Evolutionary conservation across 148 eudicot genomes (phyloP).

Genomic region (Linanthus parryae): DNA sequence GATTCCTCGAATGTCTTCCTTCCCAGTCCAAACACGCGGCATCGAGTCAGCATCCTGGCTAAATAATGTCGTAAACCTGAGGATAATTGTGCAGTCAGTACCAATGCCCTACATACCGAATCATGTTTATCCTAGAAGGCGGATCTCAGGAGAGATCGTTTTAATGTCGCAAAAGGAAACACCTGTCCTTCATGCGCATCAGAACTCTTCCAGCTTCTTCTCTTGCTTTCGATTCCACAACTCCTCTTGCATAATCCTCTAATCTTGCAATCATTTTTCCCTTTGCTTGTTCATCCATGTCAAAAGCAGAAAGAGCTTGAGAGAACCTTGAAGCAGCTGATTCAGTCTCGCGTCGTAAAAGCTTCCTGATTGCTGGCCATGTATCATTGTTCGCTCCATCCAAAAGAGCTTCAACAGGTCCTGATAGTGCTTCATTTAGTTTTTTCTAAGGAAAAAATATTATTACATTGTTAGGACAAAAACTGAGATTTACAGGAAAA

Average conservation of each 20-base stretch:
- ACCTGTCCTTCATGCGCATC: conserved; percentile 91
- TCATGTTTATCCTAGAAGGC: background rate
- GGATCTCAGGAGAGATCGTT: no score
- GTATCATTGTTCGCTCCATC: conserved; percentile 84
- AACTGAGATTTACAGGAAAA: no score
- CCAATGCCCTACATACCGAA: background rate
- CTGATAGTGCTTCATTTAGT: conserved; percentile 64
- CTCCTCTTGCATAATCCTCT: conserved; percentile 58
- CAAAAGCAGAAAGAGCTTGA: conserved; percentile 65
- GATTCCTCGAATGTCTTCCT: conserved; percentile 77
- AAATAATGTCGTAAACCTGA: conserved; percentile 74
- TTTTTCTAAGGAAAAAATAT: conserved; percentile 29
- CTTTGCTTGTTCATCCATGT: conserved; percentile 57
- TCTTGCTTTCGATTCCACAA: conserved; percentile 76
- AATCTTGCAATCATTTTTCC: conserved; percentile 52
- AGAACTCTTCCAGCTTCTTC: conserved; percentile 84
- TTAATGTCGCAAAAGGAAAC: no score
- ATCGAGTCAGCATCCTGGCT: conserved; percentile 77
- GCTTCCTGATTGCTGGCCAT: conserved; percentile 83
- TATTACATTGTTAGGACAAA: no score
- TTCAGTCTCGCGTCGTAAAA: conserved; percentile 67
- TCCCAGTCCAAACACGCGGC: conserved; percentile 96
- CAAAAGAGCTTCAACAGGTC: conserved; percentile 82
- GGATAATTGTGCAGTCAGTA: conserved; percentile 5
- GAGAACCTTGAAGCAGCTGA: conserved; percentile 56